phyloP scores from a whole-genome alignment of 768 basidiomycete genomes.

The Xanthoconium stramineum region DNA sequence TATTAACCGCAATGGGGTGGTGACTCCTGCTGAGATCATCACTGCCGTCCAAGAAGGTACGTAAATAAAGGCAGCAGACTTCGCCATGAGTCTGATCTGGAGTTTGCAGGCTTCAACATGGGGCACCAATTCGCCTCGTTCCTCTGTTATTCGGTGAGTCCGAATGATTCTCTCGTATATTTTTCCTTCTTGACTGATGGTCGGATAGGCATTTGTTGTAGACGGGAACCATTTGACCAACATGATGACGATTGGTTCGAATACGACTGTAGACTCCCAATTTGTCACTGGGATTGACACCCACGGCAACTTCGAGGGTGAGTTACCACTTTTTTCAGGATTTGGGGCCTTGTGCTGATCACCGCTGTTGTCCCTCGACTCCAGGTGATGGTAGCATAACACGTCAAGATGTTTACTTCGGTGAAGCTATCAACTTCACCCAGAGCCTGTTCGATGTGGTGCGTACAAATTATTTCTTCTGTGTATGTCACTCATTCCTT shows the following conservation, averaged over 20 bases:
- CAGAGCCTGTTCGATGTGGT: not conserved
- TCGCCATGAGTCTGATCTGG: too few species aligned
- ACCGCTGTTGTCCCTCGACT: not conserved
- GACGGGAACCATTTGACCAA: constrained; percentile 26
- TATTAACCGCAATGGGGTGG: constrained; percentile 12
- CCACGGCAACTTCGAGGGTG: constrained; percentile 24
- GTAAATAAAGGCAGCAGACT: not conserved
- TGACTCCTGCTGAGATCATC: constrained; percentile 3
- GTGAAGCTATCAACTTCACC: not conserved
- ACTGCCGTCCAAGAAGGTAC: constrained; percentile 20
- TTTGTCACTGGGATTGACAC: constrained; percentile 14
- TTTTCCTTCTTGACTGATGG: too few species aligned
- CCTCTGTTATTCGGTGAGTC: constrained; percentile 17
- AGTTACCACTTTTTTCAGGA: not conserved
- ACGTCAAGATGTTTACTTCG: not conserved
- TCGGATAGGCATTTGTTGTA: constrained; percentile 18
- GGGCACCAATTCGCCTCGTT: constrained; percentile 9
- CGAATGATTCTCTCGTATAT: not conserved
- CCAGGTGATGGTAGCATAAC: not conserved
- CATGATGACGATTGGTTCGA: constrained; percentile 24
- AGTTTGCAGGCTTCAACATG: constrained; percentile 21
- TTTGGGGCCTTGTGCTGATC: not conserved
- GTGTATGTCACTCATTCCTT: not conserved
- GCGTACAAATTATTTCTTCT: not conserved
- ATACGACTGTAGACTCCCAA: constrained; percentile 6